Percentiles rank a stretch among this genome's conserved stretches.
phyloP scores from a whole-genome alignment of 2,329 filamentous ascomycete species.

The Botrytis paeoniae region DNA sequence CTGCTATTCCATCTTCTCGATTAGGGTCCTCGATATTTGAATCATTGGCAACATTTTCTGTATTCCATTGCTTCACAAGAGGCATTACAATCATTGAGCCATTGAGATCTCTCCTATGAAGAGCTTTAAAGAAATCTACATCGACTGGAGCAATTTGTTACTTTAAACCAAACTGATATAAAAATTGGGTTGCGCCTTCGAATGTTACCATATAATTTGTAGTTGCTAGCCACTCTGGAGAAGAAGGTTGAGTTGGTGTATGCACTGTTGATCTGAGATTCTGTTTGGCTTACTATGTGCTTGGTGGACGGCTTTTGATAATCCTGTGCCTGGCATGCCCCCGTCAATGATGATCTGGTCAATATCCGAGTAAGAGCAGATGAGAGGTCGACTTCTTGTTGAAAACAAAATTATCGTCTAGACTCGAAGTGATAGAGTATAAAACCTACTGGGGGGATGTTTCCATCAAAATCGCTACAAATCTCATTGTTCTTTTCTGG shows the following conservation, averaged over 20 bases:
- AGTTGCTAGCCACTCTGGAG: not conserved
- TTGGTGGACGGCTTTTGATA: not conserved
- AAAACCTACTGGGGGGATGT: not conserved
- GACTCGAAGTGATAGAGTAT: not conserved
- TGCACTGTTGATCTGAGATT: not conserved
- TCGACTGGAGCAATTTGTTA: slow-evolving; percentile 1
- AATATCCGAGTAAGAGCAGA: slow-evolving; percentile 1
- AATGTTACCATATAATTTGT: slow-evolving; percentile 12
- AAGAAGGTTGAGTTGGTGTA: not conserved
- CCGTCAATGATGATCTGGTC: slow-evolving; percentile 1
- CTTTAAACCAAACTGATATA: not conserved
- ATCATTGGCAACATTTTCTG: slow-evolving; percentile 1
- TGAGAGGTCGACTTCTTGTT: no score
- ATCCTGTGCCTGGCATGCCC: not conserved
- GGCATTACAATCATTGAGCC: not conserved
- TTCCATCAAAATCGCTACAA: no score
- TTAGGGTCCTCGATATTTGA: not conserved
- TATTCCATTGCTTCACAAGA: slow-evolving; percentile 1
- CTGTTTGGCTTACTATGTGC: not conserved
- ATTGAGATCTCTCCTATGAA: not conserved
- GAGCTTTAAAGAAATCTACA: not conserved
- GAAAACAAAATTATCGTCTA: not conserved
- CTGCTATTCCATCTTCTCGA: not conserved
- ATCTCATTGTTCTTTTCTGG: no score
- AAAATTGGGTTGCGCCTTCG: not conserved